Evolutionary conservation across 2,329 filamentous ascomycete genomes (phyloP), one percentile per base, ranked within the genome.

Genomic region (Raffaelea albimanens): DNA sequence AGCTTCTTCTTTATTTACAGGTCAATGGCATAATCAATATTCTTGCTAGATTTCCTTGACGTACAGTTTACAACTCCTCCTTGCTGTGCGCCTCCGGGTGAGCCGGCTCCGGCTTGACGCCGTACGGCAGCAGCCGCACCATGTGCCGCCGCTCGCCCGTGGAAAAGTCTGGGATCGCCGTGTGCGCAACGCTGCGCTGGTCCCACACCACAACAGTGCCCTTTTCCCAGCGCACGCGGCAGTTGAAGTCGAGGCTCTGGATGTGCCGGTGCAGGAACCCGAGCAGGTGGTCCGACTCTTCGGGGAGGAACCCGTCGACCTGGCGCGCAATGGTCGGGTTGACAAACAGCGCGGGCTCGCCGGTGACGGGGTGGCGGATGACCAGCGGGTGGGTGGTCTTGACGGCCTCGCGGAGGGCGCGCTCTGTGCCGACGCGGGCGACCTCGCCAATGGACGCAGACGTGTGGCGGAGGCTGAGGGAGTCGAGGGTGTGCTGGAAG

Each of bases 251-350:
- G 40, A 72, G 67, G 3, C 67, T 68, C 46, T 69, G 66, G 21
- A 73, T 63, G 50, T 72, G 68, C 41, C 64, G 63, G 16, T 59
- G 52, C 44, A 71, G 62, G 49, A 72, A 70, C 34, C 67, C 62
- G 1, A 71, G 57, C 1, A 71, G 31, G 5, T 42, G 40, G 52
- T 93, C 87, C 2, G 82, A 87, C 60, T 95, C 88, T 59, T 94
- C 87, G 59, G 87, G 86, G 67, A 94, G 93, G 59, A 83, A 79
- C 7, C 87, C 87, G 1, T 91, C 76, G 46, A 95, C 90, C 9
- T 7, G 13, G 16, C 50, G 46, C 5, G 46, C 46, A 16, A 49
- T 51, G 3, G 50, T 42, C 14, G 50, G 46, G 62, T 93, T 94
- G 29, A 94, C 78, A 56, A 78, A 94, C 5, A 94, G 67, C 0